phyloP scores from a whole-genome alignment of 768 basidiomycete species.

The Suillus spraguei region DNA sequence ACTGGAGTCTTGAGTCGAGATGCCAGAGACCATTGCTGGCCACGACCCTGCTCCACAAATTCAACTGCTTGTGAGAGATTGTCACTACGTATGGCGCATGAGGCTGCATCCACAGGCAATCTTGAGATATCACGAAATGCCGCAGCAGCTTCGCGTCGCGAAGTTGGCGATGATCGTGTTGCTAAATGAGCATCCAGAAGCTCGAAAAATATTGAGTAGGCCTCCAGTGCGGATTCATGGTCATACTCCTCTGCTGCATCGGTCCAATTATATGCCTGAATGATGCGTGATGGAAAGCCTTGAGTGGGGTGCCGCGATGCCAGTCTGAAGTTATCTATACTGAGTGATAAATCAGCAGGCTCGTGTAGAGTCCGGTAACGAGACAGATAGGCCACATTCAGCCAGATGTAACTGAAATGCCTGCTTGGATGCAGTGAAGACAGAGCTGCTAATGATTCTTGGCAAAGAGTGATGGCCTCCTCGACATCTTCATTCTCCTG shows the following conservation, averaged over 20 bases:
- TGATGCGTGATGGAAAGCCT: neutral
- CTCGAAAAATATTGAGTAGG: conserved; percentile 1
- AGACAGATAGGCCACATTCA: neutral
- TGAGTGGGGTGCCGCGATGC: neutral
- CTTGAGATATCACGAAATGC: rapidly evolving
- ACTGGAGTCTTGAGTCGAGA: too few species aligned
- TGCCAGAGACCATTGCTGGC: too few species aligned
- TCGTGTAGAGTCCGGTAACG: neutral
- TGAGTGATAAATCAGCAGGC: neutral
- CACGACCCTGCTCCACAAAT: too few species aligned
- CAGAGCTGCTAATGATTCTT: neutral
- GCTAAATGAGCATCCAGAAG: conserved; percentile 9
- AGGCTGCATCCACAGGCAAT: conserved; percentile 7
- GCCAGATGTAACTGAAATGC: neutral
- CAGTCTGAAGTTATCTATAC: neutral
- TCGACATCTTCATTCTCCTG: neutral
- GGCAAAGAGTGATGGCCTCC: neutral
- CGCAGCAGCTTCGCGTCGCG: neutral
- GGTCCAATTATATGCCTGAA: neutral
- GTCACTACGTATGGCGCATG: conserved; percentile 17
- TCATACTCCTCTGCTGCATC: too few species aligned
- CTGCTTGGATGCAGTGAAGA: neutral
- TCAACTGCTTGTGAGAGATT: conserved; percentile 21
- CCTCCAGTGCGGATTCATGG: neutral
- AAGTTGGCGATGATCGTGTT: neutral